Percentiles rank a stretch among this genome's conserved stretches.
Evolutionary conservation across 305 asterid genomes (phyloP).

Genomic region (Plantago lanceolata): DNA sequence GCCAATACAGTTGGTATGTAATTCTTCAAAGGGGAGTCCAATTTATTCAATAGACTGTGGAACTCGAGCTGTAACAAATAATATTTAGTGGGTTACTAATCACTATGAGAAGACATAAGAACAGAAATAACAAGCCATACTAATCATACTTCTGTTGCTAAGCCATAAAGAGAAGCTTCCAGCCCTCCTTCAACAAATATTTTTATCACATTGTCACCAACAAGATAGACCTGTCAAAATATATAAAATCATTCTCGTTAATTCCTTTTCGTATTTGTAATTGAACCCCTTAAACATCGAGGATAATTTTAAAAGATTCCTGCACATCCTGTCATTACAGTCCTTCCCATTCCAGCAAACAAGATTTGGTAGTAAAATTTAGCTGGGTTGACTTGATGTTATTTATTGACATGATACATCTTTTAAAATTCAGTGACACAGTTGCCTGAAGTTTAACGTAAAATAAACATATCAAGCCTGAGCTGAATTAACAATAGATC

Average conservation of each 20-base stretch:
- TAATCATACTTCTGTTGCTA: slow-evolving; percentile 87
- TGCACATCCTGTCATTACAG: not conserved
- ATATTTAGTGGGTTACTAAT: slow-evolving; percentile 16
- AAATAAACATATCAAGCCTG: slow-evolving; percentile 9
- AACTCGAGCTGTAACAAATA: slow-evolving; percentile 69
- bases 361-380: not conserved
- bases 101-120: slow-evolving; percentile 12
- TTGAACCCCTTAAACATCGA: not conserved
- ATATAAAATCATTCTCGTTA: slow-evolving; percentile 19
- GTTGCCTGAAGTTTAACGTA: slow-evolving; percentile 15
- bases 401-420: not conserved
- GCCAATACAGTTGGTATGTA: slow-evolving; percentile 69
- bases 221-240: slow-evolving; percentile 67
- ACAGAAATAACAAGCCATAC: slow-evolving; percentile 21
- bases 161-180: slow-evolving; percentile 75
- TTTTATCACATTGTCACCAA: slow-evolving; percentile 67
- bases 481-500: slow-evolving; percentile 11
- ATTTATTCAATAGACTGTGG: slow-evolving; percentile 47
- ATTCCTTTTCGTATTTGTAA: not conserved
- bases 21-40: slow-evolving; percentile 62
- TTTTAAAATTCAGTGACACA: not conserved
- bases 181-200: slow-evolving; percentile 80
- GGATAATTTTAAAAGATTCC: not conserved
- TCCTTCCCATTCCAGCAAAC: not conserved
- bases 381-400: not conserved